These are phyloP conservation scores for Cornus florida DNA, from an alignment of 148 eudicot species.

Conservation along the genomic window DNA sequence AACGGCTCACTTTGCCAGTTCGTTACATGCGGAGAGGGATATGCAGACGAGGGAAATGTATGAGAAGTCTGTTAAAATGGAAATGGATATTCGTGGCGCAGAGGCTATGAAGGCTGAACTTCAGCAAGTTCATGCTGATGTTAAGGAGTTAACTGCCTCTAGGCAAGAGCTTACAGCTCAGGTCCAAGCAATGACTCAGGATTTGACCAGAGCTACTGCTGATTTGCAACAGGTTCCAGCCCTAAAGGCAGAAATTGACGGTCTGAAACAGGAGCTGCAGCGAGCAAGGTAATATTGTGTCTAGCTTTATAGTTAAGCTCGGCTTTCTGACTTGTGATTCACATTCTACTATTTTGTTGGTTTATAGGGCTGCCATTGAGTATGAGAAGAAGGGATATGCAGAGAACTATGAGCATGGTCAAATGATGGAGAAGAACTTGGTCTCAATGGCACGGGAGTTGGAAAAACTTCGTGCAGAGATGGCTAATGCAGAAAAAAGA, in stretches of 20 bases:
- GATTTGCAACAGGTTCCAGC: constrained; percentile 79
- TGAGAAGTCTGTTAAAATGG: constrained; percentile 73
- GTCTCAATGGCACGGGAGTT: constrained; percentile 84
- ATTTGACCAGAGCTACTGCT: constrained; percentile 62
- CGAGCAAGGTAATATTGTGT: constrained; percentile 59
- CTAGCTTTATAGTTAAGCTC: not conserved
- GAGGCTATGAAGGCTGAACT: constrained; percentile 83
- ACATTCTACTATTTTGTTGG: constrained; percentile 11
- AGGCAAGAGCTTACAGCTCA: constrained; percentile 70
- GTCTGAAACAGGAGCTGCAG: constrained; percentile 70
- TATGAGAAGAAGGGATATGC: constrained; percentile 91
- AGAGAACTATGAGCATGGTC: constrained; percentile 91
- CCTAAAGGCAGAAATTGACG: constrained; percentile 73
- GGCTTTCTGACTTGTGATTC: not conserved
- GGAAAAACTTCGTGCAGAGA: constrained; percentile 96
- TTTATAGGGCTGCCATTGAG: constrained; percentile 82
- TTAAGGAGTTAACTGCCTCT: constrained; percentile 68
- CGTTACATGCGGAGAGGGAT: constrained; percentile 64
- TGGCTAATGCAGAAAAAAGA: constrained; percentile 91
- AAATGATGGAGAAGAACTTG: constrained; percentile 78
- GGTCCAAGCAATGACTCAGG: constrained; percentile 79
- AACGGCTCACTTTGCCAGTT: constrained; percentile 53
- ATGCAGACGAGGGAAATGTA: constrained; percentile 73
- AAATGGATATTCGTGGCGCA: constrained; percentile 62
- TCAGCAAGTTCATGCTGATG: constrained; percentile 59